phyloP scores from a whole-genome alignment of 78 protist species.

The Dictyostelium intermedium region DNA sequence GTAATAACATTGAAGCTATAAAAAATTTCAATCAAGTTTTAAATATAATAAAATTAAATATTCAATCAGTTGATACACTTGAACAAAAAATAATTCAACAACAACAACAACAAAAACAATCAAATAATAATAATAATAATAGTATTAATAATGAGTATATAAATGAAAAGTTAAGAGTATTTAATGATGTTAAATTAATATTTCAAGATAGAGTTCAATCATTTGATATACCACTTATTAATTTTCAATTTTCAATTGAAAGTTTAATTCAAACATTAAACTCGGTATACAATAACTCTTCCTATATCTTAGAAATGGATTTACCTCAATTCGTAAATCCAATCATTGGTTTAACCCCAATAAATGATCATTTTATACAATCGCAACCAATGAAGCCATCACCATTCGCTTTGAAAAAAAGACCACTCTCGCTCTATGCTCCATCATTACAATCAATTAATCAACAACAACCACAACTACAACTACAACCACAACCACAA shows the following conservation, averaged over 20 bases:
- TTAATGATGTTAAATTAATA: neutral
- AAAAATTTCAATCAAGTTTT: neutral
- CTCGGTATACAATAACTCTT: neutral
- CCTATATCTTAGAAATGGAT: neutral
- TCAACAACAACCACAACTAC: neutral
- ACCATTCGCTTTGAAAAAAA: neutral
- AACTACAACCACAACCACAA: neutral
- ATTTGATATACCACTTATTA: neutral
- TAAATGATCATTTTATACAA: neutral
- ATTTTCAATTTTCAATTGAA: neutral
- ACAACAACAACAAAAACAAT: neutral
- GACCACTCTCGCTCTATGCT: neutral
- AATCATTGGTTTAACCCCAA: neutral
- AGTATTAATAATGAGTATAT: neutral
- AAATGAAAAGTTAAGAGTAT: neutral
- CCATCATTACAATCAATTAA: neutral
- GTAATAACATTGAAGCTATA: neutral
- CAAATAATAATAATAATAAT: neutral
- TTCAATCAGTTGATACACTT: neutral
- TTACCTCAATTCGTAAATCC: neutral
- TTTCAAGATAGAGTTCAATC: neutral
- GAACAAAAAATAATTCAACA: neutral
- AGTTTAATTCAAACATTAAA: neutral
- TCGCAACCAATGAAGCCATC: neutral
- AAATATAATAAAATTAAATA: neutral